Evolutionary conservation across 768 basidiomycete genomes (phyloP), one percentile per base, ranked within the genome.

Genomic region (Tricholoma bakamatsutake): DNA sequence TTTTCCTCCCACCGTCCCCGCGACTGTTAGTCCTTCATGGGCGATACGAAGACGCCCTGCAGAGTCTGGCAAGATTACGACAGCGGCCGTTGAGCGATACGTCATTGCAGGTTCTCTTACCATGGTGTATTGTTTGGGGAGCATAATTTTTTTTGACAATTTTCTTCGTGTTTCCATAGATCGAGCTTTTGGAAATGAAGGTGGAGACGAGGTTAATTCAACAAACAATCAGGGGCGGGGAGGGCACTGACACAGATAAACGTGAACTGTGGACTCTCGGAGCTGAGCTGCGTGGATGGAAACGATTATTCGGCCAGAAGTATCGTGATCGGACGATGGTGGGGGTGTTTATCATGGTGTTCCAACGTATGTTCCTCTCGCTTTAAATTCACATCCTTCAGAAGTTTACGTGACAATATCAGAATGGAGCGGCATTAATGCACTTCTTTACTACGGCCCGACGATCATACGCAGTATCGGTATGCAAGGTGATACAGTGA

Each of bases 371-470:
- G 84, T 69, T 15, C 31, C 51, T 33, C 17, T 15, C 49, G n/a
- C 39, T 7, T n/a, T 28, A 30, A 54, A 21, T 40, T 30, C 1
- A 12, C 17, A 18, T 17, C 49, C 27, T 30, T 45, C 27, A 49
- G 10, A 33, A 37, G 2, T 45, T 18, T 24, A 7, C 30, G 21
- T 43, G 21, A 18, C 48, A 15, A n/a, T 13, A 54, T 12, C 62
- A 92, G 89, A 92, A 71, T 92, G 90, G 90, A 86, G 83, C 56
- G 90, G 90, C 1, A 93, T 92, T 59, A 93, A 92, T 63, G 89
- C 90, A 9, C 66, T 93, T 31, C 72, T 92, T 7, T 93, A 92
- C 62, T 93, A 90, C 61, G 90, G 89, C 0, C 90, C 90, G 1
- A 83, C 81, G 0, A 74, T 93, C 2, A 79, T 91, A 46, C 76